Percentiles rank a stretch among this genome's conserved stretches.
phyloP scores from a whole-genome alignment of 306 rosid species.

The Ceratonia siliqua region DNA sequence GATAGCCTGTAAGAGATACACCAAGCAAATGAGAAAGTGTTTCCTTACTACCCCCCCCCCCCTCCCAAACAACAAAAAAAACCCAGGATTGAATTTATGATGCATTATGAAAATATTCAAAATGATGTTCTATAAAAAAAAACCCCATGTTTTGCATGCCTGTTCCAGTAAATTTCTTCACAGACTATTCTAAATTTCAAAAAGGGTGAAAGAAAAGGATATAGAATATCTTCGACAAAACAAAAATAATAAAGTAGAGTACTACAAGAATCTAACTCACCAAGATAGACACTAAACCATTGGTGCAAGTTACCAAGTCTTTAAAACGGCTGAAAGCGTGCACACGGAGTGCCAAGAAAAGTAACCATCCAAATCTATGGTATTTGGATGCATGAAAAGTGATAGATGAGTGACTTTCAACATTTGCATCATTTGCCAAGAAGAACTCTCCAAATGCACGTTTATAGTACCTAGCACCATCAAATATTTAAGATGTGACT shows the following conservation, averaged over 20 bases:
- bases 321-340: constrained; percentile 84
- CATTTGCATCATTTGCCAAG: constrained; percentile 56
- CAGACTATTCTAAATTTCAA: background rate
- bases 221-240: constrained; percentile 3
- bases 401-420: constrained; percentile 44
- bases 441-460: constrained; percentile 81
- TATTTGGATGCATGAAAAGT: constrained; percentile 62
- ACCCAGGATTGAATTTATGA: constrained; percentile 3
- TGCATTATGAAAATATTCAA: constrained; percentile 12
- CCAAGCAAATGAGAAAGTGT: constrained; percentile 34
- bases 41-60: background rate
- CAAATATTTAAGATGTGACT: constrained; percentile 23
- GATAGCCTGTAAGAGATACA: constrained; percentile 68
- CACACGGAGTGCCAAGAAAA: constrained; percentile 93
- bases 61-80: background rate
- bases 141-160: background rate
- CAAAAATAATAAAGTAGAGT: background rate
- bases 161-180: constrained; percentile 16
- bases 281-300: constrained; percentile 85
- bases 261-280: constrained; percentile 49
- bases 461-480: constrained; percentile 69
- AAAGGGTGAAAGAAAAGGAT: background rate
- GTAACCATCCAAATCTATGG: constrained; percentile 96
- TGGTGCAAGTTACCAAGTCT: constrained; percentile 89
- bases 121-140: background rate